Percentiles rank a stretch among this genome's conserved stretches.
phyloP scores from a whole-genome alignment of 2,329 filamentous ascomycete species.

The Cladosporium velox region DNA sequence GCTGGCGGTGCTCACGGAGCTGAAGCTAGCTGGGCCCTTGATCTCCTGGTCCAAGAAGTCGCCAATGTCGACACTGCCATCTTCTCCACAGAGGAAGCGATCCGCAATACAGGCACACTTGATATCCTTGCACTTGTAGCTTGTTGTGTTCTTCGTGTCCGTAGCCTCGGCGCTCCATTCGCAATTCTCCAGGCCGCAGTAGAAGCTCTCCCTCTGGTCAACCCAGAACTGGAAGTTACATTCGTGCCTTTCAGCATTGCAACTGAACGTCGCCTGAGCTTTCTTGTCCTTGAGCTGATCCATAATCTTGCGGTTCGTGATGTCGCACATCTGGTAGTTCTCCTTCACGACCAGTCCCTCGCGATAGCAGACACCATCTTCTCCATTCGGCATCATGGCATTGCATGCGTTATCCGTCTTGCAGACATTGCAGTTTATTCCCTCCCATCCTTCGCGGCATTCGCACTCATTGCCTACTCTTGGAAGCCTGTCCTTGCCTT shows the following conservation, averaged over 20 bases:
- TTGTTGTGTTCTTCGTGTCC: conserved; percentile 74
- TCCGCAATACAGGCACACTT: conserved; percentile 85
- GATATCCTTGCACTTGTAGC: conserved; percentile 82
- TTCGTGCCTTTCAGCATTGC: conserved; percentile 69
- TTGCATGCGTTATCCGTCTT: conserved; percentile 80
- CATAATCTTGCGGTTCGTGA: conserved; percentile 92
- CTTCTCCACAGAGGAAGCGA: conserved; percentile 90
- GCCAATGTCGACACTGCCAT: conserved; percentile 85
- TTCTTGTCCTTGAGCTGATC: conserved; percentile 80
- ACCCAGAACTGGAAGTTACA: conserved; percentile 99
- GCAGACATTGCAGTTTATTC: conserved; percentile 97
- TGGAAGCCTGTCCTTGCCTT: conserved; percentile 75
- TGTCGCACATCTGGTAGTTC: conserved; percentile 97
- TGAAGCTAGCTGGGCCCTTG: conserved; percentile 83
- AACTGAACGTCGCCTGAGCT: conserved; percentile 93
- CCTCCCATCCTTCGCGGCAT: conserved; percentile 91
- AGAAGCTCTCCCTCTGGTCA: conserved; percentile 90
- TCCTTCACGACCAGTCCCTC: conserved; percentile 87
- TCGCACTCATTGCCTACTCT: conserved; percentile 72
- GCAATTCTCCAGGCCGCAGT: conserved; percentile 85
- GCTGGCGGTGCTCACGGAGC: conserved; percentile 60
- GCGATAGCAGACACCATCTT: conserved; percentile 88
- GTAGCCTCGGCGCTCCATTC: conserved; percentile 69
- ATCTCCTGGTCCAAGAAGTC: conserved; percentile 85
- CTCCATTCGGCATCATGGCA: conserved; percentile 78